A percentile compares a stretch with the other conserved stretches of the same genome.
Evolutionary conservation across 768 basidiomycete species (phyloP).

Genomic region (Gymnopilus dilepis): DNA sequence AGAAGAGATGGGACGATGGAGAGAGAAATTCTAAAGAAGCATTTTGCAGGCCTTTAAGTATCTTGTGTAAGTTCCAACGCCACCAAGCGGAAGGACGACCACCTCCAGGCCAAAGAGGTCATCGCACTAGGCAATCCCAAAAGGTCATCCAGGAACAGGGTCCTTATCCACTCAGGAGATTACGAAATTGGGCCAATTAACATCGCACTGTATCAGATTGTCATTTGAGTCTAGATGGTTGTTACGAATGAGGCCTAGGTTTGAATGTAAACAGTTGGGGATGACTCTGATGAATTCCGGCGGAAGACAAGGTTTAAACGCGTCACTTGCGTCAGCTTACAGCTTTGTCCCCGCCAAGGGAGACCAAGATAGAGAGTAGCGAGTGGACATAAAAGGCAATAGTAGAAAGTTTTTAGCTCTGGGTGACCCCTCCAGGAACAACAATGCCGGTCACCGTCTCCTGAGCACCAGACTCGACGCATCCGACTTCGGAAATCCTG

Average conservation of each 20-base stretch:
- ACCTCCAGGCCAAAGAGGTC: neutral
- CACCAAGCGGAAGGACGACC: slow-evolving; percentile 14
- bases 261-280: slow-evolving; percentile 2
- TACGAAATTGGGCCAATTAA: slow-evolving; percentile 6
- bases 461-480: slow-evolving; percentile 19
- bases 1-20: slow-evolving; percentile 1
- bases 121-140: slow-evolving; percentile 4
- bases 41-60: slow-evolving; percentile 19
- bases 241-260: neutral
- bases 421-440: slow-evolving; percentile 23
- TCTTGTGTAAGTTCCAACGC: slow-evolving; percentile 19
- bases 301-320: neutral
- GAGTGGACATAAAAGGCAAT: slow-evolving; percentile 7
- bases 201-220: slow-evolving; percentile 1
- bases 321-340: neutral
- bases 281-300: slow-evolving; percentile 1
- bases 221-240: slow-evolving; percentile 1
- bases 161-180: slow-evolving; percentile 5
- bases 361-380: slow-evolving; percentile 2
- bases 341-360: neutral
- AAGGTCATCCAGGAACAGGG: slow-evolving; percentile 18
- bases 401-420: slow-evolving; percentile 6
- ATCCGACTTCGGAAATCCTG: slow-evolving; percentile 20
- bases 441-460: slow-evolving; percentile 11
- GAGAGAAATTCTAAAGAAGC: slow-evolving; percentile 2